Evolutionary conservation across 129 eudicot species (phyloP).

Genomic region (sunflower (Helianthus annuus)): HanXRQr2.0-SUNRISE NC_035437.2:123941966-123942465

Average conservation of each 20-base stretch:
- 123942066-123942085: conserved; percentile 43
- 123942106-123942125: conserved; percentile 37
- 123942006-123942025: conserved; percentile 66
- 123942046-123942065: conserved; percentile 58
- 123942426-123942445: conserved; percentile 48
- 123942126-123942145: conserved; percentile 38
- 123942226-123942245: conserved; percentile 31
- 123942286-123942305: conserved; percentile 47
- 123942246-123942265: conserved; percentile 52
- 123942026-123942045: conserved; percentile 54
- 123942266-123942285: conserved; percentile 50
- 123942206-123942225: conserved; percentile 50
- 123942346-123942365: conserved; percentile 35
- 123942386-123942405: conserved; percentile 28
- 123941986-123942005: conserved; percentile 44
- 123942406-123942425: conserved; percentile 29
- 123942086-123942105: conserved; percentile 48
- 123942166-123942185: conserved; percentile 55
- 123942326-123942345: conserved; percentile 37
- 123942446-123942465: conserved; percentile 62
- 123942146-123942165: conserved; percentile 53
- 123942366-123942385: conserved; percentile 28
- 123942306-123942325: conserved; percentile 56
- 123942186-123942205: conserved; percentile 43
- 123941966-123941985: conserved; percentile 54